These are phyloP conservation scores for Coemansia sp. DNA, from an alignment of 192 early-diverging fungal genomes.

Conservation along the genomic window DNA sequence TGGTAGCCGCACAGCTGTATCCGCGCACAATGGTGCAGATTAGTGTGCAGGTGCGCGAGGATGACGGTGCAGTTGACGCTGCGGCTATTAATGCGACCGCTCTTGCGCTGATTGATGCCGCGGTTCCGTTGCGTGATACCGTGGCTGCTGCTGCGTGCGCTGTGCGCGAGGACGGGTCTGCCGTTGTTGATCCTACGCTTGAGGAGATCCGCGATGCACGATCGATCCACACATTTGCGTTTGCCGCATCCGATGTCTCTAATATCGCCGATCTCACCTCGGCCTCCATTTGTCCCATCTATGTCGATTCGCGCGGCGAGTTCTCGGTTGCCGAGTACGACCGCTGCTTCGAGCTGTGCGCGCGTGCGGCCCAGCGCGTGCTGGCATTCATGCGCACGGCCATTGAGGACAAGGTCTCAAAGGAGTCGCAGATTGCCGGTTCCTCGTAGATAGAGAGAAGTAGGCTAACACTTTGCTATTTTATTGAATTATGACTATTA, in stretches of 20 bases:
- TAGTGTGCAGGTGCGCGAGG: conserved; percentile 79
- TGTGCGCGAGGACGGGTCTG: conserved; percentile 57
- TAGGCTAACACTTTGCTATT: not conserved
- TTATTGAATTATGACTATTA: not conserved
- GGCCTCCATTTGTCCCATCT: conserved; percentile 34
- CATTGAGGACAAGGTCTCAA: conserved; percentile 55
- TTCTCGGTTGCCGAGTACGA: conserved; percentile 64
- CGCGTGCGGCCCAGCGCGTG: conserved; percentile 45
- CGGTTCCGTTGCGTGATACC: conserved; percentile 75
- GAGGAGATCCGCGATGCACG: conserved; percentile 69
- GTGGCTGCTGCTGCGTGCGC: conserved; percentile 72
- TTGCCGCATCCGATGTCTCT: conserved; percentile 25
- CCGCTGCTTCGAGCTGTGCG: conserved; percentile 41
- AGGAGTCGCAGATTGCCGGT: conserved; percentile 26
- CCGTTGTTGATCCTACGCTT: conserved; percentile 78
- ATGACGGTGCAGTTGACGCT: conserved; percentile 81
- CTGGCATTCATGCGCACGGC: conserved; percentile 67
- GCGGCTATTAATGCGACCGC: conserved; percentile 81
- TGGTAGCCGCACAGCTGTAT: conserved; percentile 76
- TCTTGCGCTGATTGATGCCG: conserved; percentile 89
- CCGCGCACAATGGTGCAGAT: conserved; percentile 88
- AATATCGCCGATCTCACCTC: not conserved
- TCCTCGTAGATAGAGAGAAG: conserved; percentile 2
- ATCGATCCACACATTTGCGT: conserved; percentile 87
- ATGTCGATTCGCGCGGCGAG: conserved; percentile 72